These are phyloP conservation scores for Xylariaceae sp. DNA, from an alignment of 2,329 filamentous ascomycete genomes.

Conservation along the genomic window DNA sequence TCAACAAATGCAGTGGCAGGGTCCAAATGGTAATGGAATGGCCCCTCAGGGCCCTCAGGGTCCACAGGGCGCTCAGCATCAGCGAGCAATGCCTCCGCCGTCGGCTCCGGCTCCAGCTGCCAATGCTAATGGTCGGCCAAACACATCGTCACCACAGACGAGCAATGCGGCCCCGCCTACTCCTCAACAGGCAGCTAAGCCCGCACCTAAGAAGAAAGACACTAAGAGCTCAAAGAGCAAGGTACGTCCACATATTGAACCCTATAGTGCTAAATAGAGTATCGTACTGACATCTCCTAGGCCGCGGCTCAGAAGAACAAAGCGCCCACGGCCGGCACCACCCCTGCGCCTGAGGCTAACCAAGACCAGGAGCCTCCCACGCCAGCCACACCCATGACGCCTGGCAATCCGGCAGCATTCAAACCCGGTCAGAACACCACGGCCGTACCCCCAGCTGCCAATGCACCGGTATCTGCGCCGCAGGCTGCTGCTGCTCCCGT, in stretches of 20 bases:
- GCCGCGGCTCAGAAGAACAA: constrained; percentile 58
- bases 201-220: constrained; percentile 73
- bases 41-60: constrained; percentile 41
- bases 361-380: constrained; percentile 55
- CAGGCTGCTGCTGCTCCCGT: constrained; percentile 41
- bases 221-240: constrained; percentile 60
- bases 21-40: constrained; percentile 41
- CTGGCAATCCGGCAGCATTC: constrained; percentile 46
- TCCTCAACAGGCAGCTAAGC: constrained; percentile 66
- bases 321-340: constrained; percentile 48
- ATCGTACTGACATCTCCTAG: constrained; percentile 35
- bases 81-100: constrained; percentile 63
- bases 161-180: constrained; percentile 67
- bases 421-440: constrained; percentile 41
- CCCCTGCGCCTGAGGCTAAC: constrained; percentile 51
- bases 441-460: constrained; percentile 35
- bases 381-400: constrained; percentile 60
- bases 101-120: constrained; percentile 49
- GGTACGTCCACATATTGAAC: constrained; percentile 42
- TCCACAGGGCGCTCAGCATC: constrained; percentile 61
- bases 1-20: constrained; percentile 45
- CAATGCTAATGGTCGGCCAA: constrained; percentile 44
- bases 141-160: constrained; percentile 58
- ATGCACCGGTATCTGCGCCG: constrained; percentile 41
- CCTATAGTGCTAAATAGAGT: constrained; percentile 6